These are phyloP conservation scores for Petunia secreta DNA, from an alignment of 257 asterid species.

Conservation along the genomic window DNA sequence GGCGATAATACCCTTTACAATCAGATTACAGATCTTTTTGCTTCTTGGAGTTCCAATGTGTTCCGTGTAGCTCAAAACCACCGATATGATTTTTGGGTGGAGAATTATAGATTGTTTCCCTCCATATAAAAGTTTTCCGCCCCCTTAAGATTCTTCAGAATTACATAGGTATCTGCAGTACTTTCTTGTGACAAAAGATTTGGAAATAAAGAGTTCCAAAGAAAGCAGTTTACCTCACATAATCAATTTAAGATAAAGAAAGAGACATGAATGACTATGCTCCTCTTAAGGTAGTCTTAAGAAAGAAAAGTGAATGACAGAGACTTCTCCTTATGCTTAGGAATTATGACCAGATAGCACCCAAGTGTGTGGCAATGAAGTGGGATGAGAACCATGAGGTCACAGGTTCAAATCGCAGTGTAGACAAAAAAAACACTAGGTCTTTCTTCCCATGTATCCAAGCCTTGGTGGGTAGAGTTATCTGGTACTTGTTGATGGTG, in stretches of 20 bases:
- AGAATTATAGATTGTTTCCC: neutral
- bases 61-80: neutral
- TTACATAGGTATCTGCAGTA: slow-evolving; percentile 2
- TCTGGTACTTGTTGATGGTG: no score
- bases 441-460: no score
- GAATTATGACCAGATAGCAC: slow-evolving; percentile 4
- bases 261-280: neutral
- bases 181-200: neutral
- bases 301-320: slow-evolving; percentile 8
- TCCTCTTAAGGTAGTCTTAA: slow-evolving; percentile 1
- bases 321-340: neutral
- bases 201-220: slow-evolving; percentile 1
- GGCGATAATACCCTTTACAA: neutral
- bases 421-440: no score
- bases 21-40: neutral
- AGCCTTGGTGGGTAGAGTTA: no score
- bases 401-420: no score
- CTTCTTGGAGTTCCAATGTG: slow-evolving; percentile 1
- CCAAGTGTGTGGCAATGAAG: no score
- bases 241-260: slow-evolving; percentile 16
- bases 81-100: slow-evolving; percentile 24
- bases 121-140: neutral
- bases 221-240: neutral
- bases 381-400: no score
- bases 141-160: neutral